Percentiles rank a stretch among this genome's conserved stretches.
Conservation (phyloP, 257 asterid genomes). For the Penstemon eatonii region DNA sequence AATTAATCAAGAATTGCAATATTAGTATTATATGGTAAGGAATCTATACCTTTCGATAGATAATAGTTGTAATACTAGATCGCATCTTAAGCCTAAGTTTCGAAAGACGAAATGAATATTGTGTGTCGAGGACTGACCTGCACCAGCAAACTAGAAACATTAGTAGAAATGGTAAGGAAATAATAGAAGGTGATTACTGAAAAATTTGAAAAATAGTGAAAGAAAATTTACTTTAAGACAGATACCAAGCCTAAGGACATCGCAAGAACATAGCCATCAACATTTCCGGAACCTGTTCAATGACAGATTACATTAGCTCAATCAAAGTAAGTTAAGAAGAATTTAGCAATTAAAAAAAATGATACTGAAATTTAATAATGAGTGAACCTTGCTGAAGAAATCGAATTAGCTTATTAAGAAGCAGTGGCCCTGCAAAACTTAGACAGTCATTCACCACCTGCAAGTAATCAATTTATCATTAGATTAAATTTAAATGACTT, state of each 20-base stretch:
- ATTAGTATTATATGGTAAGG: background rate
- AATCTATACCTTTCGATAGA: conserved; percentile 72
- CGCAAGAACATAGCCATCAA: conserved; percentile 84
- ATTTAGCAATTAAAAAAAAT: background rate
- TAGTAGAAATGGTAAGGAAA: conserved; percentile 10
- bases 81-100: conserved; percentile 83
- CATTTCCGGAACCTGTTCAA: conserved; percentile 60
- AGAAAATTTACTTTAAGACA: conserved; percentile 62
- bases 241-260: conserved; percentile 87
- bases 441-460: conserved; percentile 94
- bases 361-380: conserved; percentile 12
- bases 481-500: background rate
- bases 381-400: conserved; percentile 84
- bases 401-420: conserved; percentile 84
- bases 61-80: conserved; percentile 81
- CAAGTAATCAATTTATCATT: conserved; percentile 29
- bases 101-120: conserved; percentile 76
- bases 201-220: conserved; percentile 23
- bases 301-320: conserved; percentile 17
- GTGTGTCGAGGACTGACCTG: conserved; percentile 98
- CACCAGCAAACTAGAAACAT: conserved; percentile 33
- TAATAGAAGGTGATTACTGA: conserved; percentile 7
- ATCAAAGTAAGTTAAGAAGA: background rate
- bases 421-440: conserved; percentile 88
- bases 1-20: background rate